Conservation (phyloP, 352 stramenopile genomes). For the Globisporangium irregulare region DNA sequence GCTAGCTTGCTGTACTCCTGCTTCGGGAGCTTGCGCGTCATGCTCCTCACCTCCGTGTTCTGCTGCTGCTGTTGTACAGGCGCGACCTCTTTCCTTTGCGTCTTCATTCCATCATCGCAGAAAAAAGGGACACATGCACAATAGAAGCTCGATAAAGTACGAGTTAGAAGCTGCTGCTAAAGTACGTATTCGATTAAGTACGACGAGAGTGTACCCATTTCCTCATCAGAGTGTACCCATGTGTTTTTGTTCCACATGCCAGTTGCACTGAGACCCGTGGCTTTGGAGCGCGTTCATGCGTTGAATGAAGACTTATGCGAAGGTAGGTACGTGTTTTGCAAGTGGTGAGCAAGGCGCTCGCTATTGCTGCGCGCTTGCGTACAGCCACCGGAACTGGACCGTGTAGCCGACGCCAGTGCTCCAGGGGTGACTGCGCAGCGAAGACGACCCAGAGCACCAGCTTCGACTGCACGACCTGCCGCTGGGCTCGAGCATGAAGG, state of each 20-base stretch:
- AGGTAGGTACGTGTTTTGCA: too few species aligned
- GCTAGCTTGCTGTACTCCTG: constrained; percentile 20
- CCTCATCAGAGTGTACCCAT: too few species aligned
- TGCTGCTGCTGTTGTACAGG: not conserved
- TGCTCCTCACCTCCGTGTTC: not conserved
- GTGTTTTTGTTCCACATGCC: too few species aligned
- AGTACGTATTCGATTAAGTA: not conserved
- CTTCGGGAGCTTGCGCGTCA: constrained; percentile 26
- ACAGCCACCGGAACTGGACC: constrained; percentile 9
- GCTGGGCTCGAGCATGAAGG: constrained; percentile 34
- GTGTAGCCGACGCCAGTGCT: constrained; percentile 23
- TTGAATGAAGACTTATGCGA: not conserved
- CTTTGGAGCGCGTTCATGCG: too few species aligned
- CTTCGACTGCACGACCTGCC: constrained; percentile 27
- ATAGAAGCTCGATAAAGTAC: not conserved
- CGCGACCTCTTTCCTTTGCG: too few species aligned
- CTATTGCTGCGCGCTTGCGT: not conserved
- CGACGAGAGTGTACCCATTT: not conserved
- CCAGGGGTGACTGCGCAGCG: constrained; percentile 22
- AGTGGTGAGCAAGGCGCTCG: too few species aligned
- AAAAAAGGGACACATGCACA: not conserved
- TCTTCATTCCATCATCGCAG: not conserved
- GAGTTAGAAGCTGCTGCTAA: too few species aligned
- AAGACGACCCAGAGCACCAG: constrained; percentile 37
- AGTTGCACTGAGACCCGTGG: too few species aligned